These are phyloP conservation scores for Boletus speciosus DNA, from an alignment of 768 basidiomycete species.

Conservation along the genomic window DNA sequence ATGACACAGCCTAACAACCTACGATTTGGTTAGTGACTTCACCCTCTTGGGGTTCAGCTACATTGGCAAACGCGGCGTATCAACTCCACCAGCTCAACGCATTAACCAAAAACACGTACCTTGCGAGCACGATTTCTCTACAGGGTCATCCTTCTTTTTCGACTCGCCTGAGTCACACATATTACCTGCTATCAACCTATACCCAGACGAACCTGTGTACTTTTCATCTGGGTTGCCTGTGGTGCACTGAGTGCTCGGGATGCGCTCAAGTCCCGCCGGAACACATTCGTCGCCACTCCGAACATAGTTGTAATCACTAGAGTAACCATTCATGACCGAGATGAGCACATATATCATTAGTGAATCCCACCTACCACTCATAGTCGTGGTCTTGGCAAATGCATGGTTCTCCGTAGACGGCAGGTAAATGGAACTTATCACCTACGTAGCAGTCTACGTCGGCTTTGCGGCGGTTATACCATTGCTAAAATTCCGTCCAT, in stretches of 20 bases:
- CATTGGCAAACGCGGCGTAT: background rate
- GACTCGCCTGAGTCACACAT: conserved; percentile 66
- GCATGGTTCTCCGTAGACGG: conserved; percentile 79
- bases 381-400: conserved; percentile 83
- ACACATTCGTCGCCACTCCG: conserved; percentile 72
- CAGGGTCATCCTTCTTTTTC: conserved; percentile 60
- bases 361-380: conserved; percentile 69
- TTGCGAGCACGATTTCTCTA: conserved; percentile 74
- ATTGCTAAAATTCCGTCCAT: conserved; percentile 61
- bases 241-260: conserved; percentile 71
- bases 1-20: conserved; percentile 20
- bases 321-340: background rate
- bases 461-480: conserved; percentile 82
- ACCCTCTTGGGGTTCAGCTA: conserved; percentile 81
- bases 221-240: conserved; percentile 47
- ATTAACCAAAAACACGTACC: conserved; percentile 39
- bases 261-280: conserved; percentile 82
- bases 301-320: conserved; percentile 87
- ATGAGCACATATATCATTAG: background rate
- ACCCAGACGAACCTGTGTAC: conserved; percentile 90
- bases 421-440: conserved; percentile 84
- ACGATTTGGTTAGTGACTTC: conserved; percentile 73
- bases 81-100: background rate
- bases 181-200: conserved; percentile 88
- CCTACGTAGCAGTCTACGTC: conserved; percentile 88